A percentile compares a stretch with the other conserved stretches of the same genome.
These are phyloP conservation scores for Phytophthora sojae DNA, from an alignment of 352 stramenopile species.

Conservation along the genomic window DNA sequence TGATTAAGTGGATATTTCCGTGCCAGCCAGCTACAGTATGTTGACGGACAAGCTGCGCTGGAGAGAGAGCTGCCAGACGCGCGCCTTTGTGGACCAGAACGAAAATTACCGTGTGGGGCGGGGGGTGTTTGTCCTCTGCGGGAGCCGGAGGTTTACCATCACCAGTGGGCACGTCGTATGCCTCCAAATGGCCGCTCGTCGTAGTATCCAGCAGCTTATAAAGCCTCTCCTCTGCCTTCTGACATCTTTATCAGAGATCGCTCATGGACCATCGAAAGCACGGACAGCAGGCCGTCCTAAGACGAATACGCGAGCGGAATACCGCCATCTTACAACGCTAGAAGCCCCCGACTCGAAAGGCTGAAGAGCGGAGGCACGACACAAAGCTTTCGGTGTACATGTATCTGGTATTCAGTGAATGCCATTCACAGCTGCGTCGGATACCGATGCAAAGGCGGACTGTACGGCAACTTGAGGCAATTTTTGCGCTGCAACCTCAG, in stretches of 20 bases:
- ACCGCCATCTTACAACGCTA: not conserved
- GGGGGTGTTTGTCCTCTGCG: constrained; percentile 13
- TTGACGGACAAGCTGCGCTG: not conserved
- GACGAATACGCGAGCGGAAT: constrained; percentile 1
- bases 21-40: not conserved
- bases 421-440: not conserved
- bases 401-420: not conserved
- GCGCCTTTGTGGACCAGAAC: constrained; percentile 33
- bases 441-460: constrained; percentile 10
- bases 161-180: constrained; percentile 17
- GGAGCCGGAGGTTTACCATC: constrained; percentile 29
- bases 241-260: constrained; percentile 20
- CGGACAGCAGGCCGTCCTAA: constrained; percentile 14
- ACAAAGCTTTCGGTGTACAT: not conserved
- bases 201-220: constrained; percentile 18
- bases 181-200: constrained; percentile 4
- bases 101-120: constrained; percentile 11
- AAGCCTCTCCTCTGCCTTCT: constrained; percentile 22
- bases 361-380: not conserved
- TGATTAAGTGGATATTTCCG: not conserved
- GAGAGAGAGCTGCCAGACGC: constrained; percentile 8
- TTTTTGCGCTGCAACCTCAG: not conserved
- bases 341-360: not conserved
- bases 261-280: not conserved
- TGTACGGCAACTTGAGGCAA: not conserved